A percentile compares a stretch with the other conserved stretches of the same genome.
These are phyloP conservation scores for Scenedesmus sp. DNA, from an alignment of 163 green algal genomes.

Conservation along the genomic window DNA sequence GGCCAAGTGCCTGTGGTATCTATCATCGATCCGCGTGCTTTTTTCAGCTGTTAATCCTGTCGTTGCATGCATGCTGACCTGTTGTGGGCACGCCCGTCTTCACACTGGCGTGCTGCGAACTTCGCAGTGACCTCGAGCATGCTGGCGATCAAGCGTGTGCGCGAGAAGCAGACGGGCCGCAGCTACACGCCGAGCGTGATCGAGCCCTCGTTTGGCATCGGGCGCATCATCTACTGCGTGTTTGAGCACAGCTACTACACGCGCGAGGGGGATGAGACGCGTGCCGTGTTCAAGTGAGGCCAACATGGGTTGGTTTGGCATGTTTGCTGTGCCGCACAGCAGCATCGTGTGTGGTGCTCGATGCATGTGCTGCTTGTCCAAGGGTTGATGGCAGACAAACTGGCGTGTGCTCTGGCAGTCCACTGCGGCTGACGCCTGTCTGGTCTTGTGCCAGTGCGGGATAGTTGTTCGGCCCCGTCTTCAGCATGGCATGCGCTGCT, in stretches of 20 bases:
- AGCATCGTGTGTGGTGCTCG: not conserved
- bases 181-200: constrained; percentile 96
- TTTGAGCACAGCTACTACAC: constrained; percentile 98
- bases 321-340: not conserved
- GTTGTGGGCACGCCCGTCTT: not conserved
- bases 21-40: too few relatives aligned
- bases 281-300: constrained; percentile 81
- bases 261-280: constrained; percentile 62
- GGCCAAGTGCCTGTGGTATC: too few relatives aligned
- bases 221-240: constrained; percentile 98
- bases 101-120: not conserved
- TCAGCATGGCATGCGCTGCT: too few relatives aligned
- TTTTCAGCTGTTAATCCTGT: too few relatives aligned
- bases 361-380: not conserved
- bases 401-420: too few relatives aligned
- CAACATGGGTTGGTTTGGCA: not conserved
- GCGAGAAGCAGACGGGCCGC: constrained; percentile 84
- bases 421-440: too few relatives aligned
- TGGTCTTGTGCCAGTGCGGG: too few relatives aligned
- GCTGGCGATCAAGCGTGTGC: constrained; percentile 85
- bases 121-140: constrained; percentile 57
- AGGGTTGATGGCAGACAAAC: too few relatives aligned
- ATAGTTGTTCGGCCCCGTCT: too few relatives aligned
- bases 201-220: constrained; percentile 99
- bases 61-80: not conserved